Evolutionary conservation across 257 asterid genomes (phyloP).

Genomic region (Anisodus tanguticus): DNA sequence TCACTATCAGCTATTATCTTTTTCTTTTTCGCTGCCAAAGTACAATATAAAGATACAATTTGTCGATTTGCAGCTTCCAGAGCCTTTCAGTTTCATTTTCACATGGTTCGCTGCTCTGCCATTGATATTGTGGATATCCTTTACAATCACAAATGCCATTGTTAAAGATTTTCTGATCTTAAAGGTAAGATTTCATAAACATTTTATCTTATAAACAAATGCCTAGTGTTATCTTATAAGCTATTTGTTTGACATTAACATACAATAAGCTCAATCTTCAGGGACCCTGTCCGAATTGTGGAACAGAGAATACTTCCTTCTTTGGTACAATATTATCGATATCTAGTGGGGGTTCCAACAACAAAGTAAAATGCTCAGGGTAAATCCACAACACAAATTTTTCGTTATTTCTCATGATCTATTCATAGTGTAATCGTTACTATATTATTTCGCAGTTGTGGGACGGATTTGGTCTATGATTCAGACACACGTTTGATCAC

Average conservation of each 20-base stretch:
- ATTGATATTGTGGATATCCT: conserved; percentile 69
- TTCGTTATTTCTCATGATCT: background rate
- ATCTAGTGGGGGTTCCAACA: conserved; percentile 80
- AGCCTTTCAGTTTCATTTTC: conserved; percentile 98
- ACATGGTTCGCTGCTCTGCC: conserved; percentile 98
- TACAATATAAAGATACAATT: background rate
- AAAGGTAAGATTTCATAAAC: conserved; percentile 51
- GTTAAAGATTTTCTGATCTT: conserved; percentile 81
- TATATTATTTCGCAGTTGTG: conserved; percentile 39
- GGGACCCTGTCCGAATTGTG: conserved; percentile 99
- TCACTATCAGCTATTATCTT: background rate
- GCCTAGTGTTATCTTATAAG: background rate
- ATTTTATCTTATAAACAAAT: too few species aligned
- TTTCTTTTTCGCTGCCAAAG: background rate
- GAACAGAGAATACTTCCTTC: conserved; percentile 91
- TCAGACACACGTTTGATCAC: conserved; percentile 55
- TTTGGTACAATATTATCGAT: conserved; percentile 89
- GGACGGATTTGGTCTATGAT: conserved; percentile 44
- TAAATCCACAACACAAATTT: conserved; percentile 37
- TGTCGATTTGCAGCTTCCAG: conserved; percentile 76
- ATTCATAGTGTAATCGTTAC: background rate
- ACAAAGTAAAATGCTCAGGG: conserved; percentile 75
- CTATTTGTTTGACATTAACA: background rate
- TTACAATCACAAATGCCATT: conserved; percentile 65
- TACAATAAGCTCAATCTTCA: conserved; percentile 40